Conservation (phyloP, 805 yeast species). For the Metahyphopichia silvanorum region DNA sequence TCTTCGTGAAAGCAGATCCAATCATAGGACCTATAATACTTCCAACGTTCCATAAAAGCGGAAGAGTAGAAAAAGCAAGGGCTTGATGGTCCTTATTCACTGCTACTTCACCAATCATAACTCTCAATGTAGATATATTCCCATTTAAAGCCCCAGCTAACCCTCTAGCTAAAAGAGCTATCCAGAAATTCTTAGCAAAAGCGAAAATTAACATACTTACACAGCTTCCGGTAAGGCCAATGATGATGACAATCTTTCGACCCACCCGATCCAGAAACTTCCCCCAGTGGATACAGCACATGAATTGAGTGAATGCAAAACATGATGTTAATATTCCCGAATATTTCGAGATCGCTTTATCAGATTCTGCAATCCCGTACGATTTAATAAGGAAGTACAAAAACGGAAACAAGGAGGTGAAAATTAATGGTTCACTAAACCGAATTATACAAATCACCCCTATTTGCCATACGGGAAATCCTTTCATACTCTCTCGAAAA, state of each 20-base stretch:
- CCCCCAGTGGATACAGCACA: constrained; percentile 63
- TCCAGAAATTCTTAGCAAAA: constrained; percentile 47
- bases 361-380: constrained; percentile 51
- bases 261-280: constrained; percentile 52
- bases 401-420: constrained; percentile 63
- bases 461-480: constrained; percentile 55
- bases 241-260: constrained; percentile 49
- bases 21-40: constrained; percentile 59
- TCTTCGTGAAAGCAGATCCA: no score
- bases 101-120: constrained; percentile 60
- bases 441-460: constrained; percentile 39
- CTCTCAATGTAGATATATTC: constrained; percentile 64
- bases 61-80: constrained; percentile 58
- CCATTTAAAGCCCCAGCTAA: constrained; percentile 55
- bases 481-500: constrained; percentile 51
- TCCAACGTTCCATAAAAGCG: constrained; percentile 61
- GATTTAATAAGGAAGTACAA: constrained; percentile 62
- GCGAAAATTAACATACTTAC: constrained; percentile 51
- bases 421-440: constrained; percentile 61
- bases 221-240: constrained; percentile 53
- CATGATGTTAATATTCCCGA: constrained; percentile 61
- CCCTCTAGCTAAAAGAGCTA: constrained; percentile 52
- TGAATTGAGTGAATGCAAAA: constrained; percentile 60
- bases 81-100: constrained; percentile 57
- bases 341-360: constrained; percentile 54